These are phyloP conservation scores for Penicillium paradoxum DNA, from an alignment of 495 filamentous ascomycete species.

Conservation along the genomic window DNA sequence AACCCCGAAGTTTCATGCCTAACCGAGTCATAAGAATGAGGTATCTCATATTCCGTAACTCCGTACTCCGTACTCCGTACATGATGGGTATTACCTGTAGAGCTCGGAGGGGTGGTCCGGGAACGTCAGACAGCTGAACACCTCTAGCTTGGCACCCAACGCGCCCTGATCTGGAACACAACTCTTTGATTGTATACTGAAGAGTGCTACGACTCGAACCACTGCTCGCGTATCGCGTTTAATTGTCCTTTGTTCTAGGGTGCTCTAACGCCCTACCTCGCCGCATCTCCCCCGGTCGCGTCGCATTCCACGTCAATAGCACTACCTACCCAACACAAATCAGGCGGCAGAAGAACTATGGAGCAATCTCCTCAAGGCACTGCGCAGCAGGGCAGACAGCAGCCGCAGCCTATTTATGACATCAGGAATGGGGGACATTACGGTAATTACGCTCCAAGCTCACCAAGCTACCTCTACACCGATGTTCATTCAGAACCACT, in stretches of 20 bases:
- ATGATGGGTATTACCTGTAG: not conserved
- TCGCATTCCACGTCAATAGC: not conserved
- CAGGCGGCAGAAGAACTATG: slow-evolving; percentile 33
- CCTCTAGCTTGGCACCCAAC: slow-evolving; percentile 19
- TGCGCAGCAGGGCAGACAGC: slow-evolving; percentile 53
- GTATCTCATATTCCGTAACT: too few relatives aligned
- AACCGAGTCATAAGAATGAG: too few relatives aligned
- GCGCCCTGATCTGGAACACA: not conserved
- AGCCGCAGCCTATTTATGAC: slow-evolving; percentile 64
- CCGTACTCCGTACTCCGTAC: too few relatives aligned
- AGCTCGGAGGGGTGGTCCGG: slow-evolving; percentile 9
- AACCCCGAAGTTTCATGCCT: too few relatives aligned
- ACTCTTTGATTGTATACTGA: not conserved
- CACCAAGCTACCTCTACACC: not conserved
- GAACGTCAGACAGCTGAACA: slow-evolving; percentile 23
- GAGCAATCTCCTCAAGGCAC: slow-evolving; percentile 51
- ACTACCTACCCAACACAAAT: not conserved
- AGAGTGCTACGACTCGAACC: not conserved
- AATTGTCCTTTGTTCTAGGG: not conserved
- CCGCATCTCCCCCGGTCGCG: slow-evolving; percentile 1
- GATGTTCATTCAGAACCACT: not conserved
- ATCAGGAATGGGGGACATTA: slow-evolving; percentile 80
- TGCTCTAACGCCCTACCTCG: not conserved
- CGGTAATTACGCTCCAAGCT: slow-evolving; percentile 46
- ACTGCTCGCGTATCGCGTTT: not conserved